These are phyloP conservation scores for Xylariaceae sp. DNA, from an alignment of 2,329 filamentous ascomycete species.

Conservation along the genomic window DNA sequence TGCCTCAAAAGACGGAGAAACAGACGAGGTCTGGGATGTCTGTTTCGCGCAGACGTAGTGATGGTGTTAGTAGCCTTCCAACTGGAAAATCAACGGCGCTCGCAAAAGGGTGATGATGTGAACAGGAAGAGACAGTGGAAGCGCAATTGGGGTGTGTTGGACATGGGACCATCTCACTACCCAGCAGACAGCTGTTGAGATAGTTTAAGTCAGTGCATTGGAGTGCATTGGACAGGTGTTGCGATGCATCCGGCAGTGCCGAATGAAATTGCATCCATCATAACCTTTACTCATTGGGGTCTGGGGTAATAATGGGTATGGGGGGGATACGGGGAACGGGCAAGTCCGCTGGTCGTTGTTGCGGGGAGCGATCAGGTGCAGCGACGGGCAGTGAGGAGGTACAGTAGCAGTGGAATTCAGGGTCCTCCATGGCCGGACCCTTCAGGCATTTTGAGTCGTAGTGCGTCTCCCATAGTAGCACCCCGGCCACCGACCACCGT, in stretches of 20 bases:
- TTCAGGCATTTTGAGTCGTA: too few species aligned
- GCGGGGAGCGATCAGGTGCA: not conserved
- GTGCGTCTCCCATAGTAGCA: too few species aligned
- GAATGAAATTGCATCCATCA: not conserved
- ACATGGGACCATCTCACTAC: not conserved
- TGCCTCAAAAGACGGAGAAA: constrained; percentile 22
- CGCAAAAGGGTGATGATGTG: not conserved
- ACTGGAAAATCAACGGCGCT: not conserved
- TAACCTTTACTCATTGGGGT: too few species aligned
- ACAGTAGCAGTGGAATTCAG: not conserved
- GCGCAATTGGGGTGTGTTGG: not conserved
- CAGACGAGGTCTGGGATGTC: constrained; percentile 22
- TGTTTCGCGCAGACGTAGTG: constrained; percentile 16
- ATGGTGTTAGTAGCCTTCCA: constrained; percentile 2
- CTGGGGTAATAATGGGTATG: not conserved
- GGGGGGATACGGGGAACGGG: not conserved
- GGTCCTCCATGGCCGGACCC: not conserved
- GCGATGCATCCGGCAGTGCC: not conserved
- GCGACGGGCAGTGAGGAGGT: not conserved
- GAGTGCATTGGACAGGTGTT: too few species aligned
- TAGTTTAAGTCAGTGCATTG: too few species aligned
- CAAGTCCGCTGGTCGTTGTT: not conserved
- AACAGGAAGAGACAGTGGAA: constrained; percentile 8
- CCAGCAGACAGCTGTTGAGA: not conserved
- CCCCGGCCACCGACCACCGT: too few species aligned